phyloP scores from a whole-genome alignment of 208 protist genomes.

The Acanthamoeba royreba region DNA sequence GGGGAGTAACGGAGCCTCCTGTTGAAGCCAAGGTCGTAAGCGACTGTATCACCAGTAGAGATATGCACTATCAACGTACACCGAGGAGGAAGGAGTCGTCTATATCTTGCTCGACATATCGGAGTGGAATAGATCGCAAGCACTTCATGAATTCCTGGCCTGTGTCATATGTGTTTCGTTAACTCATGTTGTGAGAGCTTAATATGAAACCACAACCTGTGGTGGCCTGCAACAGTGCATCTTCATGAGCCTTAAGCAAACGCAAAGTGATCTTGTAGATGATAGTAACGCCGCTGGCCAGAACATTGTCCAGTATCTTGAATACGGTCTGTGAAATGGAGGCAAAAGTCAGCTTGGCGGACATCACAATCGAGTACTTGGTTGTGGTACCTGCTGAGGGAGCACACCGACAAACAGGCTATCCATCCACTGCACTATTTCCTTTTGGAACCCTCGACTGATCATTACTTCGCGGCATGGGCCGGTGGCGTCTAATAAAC shows the following conservation, averaged over 20 bases:
- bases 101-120: neutral
- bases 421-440: neutral
- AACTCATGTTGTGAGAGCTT: neutral
- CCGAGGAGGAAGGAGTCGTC: neutral
- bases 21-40: too few species aligned
- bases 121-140: neutral
- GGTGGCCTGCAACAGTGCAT: neutral
- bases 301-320: neutral
- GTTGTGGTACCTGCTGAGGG: neutral
- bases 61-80: neutral
- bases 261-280: neutral
- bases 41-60: too few species aligned
- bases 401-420: neutral
- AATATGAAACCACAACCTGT: neutral
- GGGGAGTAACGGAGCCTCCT: neutral
- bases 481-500: neutral
- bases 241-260: neutral
- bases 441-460: neutral
- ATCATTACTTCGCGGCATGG: neutral
- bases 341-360: neutral
- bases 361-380: neutral
- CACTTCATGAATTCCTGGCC: neutral
- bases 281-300: neutral
- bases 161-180: neutral
- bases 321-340: neutral